Conservation (phyloP, 805 yeast species). For the Tetrapisispora nanseiensis region DNA sequence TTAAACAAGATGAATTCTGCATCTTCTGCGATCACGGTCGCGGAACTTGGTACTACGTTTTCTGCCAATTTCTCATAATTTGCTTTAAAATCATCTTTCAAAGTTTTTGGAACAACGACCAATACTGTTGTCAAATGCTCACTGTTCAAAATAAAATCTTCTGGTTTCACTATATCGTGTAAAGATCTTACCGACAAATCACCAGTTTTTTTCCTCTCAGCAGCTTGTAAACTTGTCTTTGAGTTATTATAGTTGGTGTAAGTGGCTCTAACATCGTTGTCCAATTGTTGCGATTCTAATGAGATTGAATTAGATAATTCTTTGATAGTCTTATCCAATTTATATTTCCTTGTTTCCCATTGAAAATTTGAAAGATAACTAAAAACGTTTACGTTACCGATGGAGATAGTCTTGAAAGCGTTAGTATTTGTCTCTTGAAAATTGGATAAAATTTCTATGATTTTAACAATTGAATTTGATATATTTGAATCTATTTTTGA, state of each 20-base stretch:
- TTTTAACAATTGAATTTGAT: slow-evolving; percentile 56
- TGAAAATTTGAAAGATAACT: slow-evolving; percentile 64
- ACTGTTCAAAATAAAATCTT: slow-evolving; percentile 74
- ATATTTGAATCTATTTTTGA: slow-evolving; percentile 74
- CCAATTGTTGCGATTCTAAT: slow-evolving; percentile 72
- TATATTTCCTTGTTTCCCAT: slow-evolving; percentile 84
- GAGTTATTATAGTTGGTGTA: slow-evolving; percentile 71
- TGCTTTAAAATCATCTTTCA: slow-evolving; percentile 49
- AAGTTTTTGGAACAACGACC: slow-evolving; percentile 73
- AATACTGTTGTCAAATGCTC: slow-evolving; percentile 82
- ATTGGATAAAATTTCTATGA: slow-evolving; percentile 58
- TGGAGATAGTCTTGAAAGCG: slow-evolving; percentile 43
- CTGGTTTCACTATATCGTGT: slow-evolving; percentile 77
- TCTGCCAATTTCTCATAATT: slow-evolving; percentile 67
- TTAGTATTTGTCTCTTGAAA: slow-evolving; percentile 37
- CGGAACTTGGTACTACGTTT: slow-evolving; percentile 90
- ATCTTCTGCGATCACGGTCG: slow-evolving; percentile 60
- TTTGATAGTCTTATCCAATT: slow-evolving; percentile 73
- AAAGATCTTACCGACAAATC: slow-evolving; percentile 84
- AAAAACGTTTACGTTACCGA: slow-evolving; percentile 39
- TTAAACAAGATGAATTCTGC: slow-evolving; percentile 62
- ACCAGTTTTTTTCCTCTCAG: slow-evolving; percentile 89
- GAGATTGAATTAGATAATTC: slow-evolving; percentile 63
- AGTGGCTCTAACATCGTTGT: slow-evolving; percentile 72
- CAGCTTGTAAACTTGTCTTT: slow-evolving; percentile 71